Conservation (phyloP, 768 basidiomycete genomes). For the Hypholoma fasciculare region DNA sequence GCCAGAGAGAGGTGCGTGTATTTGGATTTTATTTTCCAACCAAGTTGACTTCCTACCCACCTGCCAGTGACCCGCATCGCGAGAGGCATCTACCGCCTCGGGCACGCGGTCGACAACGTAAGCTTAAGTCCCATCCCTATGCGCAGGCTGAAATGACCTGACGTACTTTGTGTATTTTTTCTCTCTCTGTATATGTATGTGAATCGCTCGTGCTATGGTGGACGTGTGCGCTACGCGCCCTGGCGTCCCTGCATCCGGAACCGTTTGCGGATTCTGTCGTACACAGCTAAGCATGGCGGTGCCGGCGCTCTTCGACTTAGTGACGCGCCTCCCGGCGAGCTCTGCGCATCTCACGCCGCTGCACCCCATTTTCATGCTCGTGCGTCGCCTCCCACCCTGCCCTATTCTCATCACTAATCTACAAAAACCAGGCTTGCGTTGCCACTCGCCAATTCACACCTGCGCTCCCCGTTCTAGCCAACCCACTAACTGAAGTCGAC, state of each 20-base stretch:
- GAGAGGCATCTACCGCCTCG: constrained; percentile 55
- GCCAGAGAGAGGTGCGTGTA: constrained; percentile 63
- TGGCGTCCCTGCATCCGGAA: not conserved
- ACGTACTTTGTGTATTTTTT: too few species aligned
- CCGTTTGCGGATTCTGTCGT: not conserved
- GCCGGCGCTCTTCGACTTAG: constrained; percentile 55
- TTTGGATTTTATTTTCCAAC: too few species aligned
- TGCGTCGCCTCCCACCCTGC: constrained; percentile 19
- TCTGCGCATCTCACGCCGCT: constrained; percentile 45
- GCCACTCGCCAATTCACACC: constrained; percentile 49
- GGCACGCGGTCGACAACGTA: constrained; percentile 52
- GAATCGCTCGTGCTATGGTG: too few species aligned
- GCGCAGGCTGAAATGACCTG: too few species aligned
- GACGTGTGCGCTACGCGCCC: not conserved
- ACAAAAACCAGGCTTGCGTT: constrained; percentile 50
- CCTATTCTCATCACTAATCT: constrained; percentile 4
- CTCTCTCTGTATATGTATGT: too few species aligned
- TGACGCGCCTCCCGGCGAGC: constrained; percentile 58
- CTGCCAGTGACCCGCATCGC: constrained; percentile 63
- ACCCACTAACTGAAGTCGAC: constrained; percentile 71
- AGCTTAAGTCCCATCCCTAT: constrained; percentile 39
- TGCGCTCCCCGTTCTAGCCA: constrained; percentile 60
- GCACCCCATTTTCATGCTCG: constrained; percentile 68
- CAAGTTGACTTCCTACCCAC: too few species aligned
- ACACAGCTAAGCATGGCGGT: constrained; percentile 45